These are phyloP conservation scores for Yueomyces sinensis DNA, from an alignment of 805 yeast species.

Conservation along the genomic window DNA sequence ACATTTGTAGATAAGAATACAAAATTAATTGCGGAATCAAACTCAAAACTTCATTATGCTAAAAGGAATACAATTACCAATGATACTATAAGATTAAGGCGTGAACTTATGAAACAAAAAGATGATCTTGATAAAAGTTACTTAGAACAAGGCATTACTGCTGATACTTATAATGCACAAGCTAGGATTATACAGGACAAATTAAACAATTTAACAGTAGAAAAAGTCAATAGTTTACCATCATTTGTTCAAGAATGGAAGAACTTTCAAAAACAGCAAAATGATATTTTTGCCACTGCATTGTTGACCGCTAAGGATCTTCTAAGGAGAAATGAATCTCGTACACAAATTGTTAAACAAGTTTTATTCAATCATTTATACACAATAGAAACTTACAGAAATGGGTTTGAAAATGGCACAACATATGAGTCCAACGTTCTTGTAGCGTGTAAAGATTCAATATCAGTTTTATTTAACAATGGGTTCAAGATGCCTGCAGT, in stretches of 20 bases:
- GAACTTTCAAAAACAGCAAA: neutral
- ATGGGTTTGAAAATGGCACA: conserved; percentile 8
- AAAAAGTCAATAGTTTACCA: neutral
- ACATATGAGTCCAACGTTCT: conserved; percentile 3
- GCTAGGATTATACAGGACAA: conserved; percentile 6
- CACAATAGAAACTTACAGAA: conserved; percentile 7
- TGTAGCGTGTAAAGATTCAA: conserved; percentile 11
- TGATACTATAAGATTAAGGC: conserved; percentile 8
- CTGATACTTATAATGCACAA: conserved; percentile 2
- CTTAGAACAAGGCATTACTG: conserved; percentile 7
- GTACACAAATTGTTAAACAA: conserved; percentile 10
- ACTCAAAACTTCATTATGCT: conserved; percentile 9
- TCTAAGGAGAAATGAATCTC: conserved; percentile 7
- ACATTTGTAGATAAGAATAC: conserved; percentile 7
- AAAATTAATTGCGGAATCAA: conserved; percentile 8
- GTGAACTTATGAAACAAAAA: conserved; percentile 8
- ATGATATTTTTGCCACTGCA: conserved; percentile 7
- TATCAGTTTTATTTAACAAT: conserved; percentile 13
- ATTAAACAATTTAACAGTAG: conserved; percentile 5
- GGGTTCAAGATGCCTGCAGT: conserved; percentile 21
- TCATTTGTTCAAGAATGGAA: neutral
- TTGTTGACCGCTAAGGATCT: conserved; percentile 11
- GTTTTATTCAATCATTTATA: conserved; percentile 10
- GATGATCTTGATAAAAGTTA: conserved; percentile 4
- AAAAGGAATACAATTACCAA: conserved; percentile 7